Percentiles rank a stretch among this genome's conserved stretches.
Conservation (phyloP, 2,329 filamentous ascomycete species). For the Raffaelea arxii region DNA sequence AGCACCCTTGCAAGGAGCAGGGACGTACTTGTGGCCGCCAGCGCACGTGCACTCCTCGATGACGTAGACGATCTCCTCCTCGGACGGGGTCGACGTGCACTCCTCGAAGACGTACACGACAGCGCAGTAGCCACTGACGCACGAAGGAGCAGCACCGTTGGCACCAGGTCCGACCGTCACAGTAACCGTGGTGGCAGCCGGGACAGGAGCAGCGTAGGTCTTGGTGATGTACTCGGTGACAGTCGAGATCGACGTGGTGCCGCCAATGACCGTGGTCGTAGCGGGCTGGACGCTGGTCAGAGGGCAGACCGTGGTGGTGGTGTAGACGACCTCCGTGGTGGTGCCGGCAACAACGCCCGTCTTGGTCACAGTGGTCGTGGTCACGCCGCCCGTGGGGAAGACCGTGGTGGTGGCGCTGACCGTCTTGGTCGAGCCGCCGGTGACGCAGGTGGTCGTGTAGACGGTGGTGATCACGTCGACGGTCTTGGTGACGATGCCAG, state of each 20-base stretch:
- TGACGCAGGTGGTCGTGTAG: no score
- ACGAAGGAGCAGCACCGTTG: not conserved
- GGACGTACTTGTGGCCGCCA: constrained; percentile 2
- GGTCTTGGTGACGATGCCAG: not conserved
- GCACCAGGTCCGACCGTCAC: not conserved
- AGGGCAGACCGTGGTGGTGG: no score
- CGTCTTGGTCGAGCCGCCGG: not conserved
- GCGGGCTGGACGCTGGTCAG: no score
- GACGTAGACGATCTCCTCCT: constrained; percentile 5
- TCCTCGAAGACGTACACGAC: constrained; percentile 1
- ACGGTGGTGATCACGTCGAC: no score
- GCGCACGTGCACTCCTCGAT: constrained; percentile 5
- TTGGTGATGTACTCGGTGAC: no score
- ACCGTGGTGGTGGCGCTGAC: not conserved
- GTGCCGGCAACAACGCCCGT: no score
- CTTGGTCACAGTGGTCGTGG: no score
- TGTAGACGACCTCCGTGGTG: no score
- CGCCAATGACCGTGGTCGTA: no score
- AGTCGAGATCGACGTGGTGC: no score
- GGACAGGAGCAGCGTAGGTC: not conserved
- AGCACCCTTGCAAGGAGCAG: not conserved
- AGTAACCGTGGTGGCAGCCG: not conserved
- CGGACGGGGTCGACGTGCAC: not conserved
- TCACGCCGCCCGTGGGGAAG: no score
- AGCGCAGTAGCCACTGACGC: not conserved